Percentiles rank a stretch among this genome's conserved stretches.
Evolutionary conservation across 129 eudicot genomes (phyloP).

Genomic region (Saposhnikovia divaricata): DNA sequence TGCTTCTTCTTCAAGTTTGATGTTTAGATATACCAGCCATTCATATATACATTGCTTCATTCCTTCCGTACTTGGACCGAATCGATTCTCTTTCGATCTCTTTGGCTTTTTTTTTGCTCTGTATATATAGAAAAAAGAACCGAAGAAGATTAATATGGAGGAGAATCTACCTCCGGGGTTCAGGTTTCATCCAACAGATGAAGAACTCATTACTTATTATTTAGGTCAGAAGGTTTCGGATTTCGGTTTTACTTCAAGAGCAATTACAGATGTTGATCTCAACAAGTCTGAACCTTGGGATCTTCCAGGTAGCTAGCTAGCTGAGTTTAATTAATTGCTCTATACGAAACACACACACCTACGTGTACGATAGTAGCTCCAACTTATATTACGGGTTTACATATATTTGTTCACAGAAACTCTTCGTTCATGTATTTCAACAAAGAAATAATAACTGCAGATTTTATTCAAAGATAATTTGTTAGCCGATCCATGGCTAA

Average conservation of each 20-base stretch:
- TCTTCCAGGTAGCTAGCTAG: constrained; percentile 63
- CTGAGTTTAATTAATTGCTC: neutral
- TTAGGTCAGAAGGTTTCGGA: constrained; percentile 61
- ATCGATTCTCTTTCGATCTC: neutral
- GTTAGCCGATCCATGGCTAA: too few relatives aligned
- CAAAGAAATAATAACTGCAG: neutral
- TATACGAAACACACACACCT: neutral
- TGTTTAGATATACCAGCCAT: constrained; percentile 32
- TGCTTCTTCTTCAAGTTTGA: constrained; percentile 57
- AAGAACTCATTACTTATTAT: constrained; percentile 86
- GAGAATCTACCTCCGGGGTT: constrained; percentile 93
- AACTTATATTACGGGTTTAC: neutral
- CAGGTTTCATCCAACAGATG: constrained; percentile 91
- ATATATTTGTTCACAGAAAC: neutral
- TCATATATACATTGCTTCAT: constrained; percentile 9
- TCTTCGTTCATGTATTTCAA: neutral
- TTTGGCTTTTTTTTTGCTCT: neutral
- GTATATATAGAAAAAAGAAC: neutral
- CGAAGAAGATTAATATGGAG: constrained; percentile 29
- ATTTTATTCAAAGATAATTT: neutral
- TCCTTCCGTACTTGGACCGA: constrained; percentile 12
- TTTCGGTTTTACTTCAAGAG: constrained; percentile 57
- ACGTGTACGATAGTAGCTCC: neutral
- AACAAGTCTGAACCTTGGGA: constrained; percentile 97
- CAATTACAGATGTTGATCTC: constrained; percentile 86